Evolutionary conservation across 1,284 basidiomycete species (phyloP), one percentile per base, ranked within the genome.

Genomic region (Trametes versicolor): DNA sequence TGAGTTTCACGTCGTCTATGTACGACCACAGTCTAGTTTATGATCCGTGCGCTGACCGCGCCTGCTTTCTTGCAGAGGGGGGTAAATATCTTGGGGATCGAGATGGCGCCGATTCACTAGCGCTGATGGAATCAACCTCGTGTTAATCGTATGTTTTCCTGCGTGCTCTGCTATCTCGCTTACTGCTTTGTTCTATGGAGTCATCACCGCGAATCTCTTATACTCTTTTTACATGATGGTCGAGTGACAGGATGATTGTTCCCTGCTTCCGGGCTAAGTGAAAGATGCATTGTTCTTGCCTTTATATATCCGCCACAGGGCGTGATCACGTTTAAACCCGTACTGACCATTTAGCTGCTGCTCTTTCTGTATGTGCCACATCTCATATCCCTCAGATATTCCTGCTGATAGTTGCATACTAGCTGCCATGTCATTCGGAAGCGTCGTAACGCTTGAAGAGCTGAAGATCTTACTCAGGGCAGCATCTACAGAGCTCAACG

Each of bases 31-130:
- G 41, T 43, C 19, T 13, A 3, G 21, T 13, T 49, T 39, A n/a
- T 13, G 3, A 6, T 48, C 34, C 25, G 37, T 27, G 47, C 21
- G 21, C 34, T 58, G 47, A 49, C 36, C 4, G 6, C 10, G 27
- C 27, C 9, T 32, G 17, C 12, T 21, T 4, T 66, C 62, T 60
- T 69, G 23, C 67, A 87, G 85, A 77, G 76, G 62, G 79, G 79
- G 9, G 68, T 86, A 32, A 80, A 70, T 49, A 76, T 86, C n/a
- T 70, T 78, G 66, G 85, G 85, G 5, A 77, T 86, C 12, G 85
- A 86, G 62, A 34, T 41, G 56, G 51, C 57, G 25, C 56, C 37
- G 37, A 58, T 58, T 23, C 50, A 23, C 51, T 58, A 58, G 56
- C 25, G 39, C 39, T 36, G 17, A 23, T 21, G 7, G 23, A 17